Conservation (phyloP, 345 rosid genomes). For the Arabis alpina region DNA sequence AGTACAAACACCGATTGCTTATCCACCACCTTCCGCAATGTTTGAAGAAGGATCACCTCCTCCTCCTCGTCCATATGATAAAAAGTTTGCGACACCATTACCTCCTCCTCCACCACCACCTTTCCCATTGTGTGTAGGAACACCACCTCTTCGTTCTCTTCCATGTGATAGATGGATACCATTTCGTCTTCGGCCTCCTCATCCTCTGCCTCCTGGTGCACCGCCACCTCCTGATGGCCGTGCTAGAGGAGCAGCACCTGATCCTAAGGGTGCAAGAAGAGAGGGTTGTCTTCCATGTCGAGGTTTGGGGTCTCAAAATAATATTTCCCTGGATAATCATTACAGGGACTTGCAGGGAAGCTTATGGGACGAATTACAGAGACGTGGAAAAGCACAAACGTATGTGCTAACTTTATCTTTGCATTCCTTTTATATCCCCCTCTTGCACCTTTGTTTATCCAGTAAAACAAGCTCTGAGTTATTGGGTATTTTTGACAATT, state of each 20-base stretch:
- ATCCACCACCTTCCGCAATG: slow-evolving; percentile 27
- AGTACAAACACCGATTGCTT: slow-evolving; percentile 70
- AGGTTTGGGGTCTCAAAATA: slow-evolving; percentile 54
- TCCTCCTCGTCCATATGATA: no score
- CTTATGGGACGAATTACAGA: slow-evolving; percentile 98
- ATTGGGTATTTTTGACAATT: slow-evolving; percentile 5
- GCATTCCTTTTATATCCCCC: slow-evolving; percentile 17
- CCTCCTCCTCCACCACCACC: no score
- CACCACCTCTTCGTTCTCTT: no score
- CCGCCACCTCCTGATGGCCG: slow-evolving; percentile 71
- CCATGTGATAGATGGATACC: no score
- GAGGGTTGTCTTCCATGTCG: no score
- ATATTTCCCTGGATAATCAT: slow-evolving; percentile 33
- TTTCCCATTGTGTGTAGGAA: no score
- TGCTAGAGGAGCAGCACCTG: slow-evolving; percentile 38
- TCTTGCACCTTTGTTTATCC: slow-evolving; percentile 24
- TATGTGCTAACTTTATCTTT: slow-evolving; percentile 46
- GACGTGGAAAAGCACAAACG: slow-evolving; percentile 85
- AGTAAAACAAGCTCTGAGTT: slow-evolving; percentile 15
- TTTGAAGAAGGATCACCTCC: not conserved
- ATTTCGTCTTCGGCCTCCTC: slow-evolving; percentile 29
- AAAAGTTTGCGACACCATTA: no score
- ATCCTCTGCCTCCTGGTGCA: slow-evolving; percentile 48
- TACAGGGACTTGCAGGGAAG: slow-evolving; percentile 91
- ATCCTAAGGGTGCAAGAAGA: slow-evolving; percentile 10